Evolutionary conservation across 108 stramenopile genomes (phyloP).

Genomic region (Fragilaria radians): DNA sequence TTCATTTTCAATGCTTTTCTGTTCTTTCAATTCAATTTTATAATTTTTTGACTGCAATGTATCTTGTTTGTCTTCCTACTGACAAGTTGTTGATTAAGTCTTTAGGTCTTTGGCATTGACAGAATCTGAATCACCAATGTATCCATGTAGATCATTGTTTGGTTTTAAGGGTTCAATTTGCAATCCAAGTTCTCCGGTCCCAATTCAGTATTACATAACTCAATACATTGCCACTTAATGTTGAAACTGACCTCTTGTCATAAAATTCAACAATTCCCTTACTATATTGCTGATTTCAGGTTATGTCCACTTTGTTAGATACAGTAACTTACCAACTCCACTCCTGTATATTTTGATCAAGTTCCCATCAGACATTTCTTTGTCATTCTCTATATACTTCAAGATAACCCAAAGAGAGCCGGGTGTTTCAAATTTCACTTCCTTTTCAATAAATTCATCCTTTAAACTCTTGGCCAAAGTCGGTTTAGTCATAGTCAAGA

Average conservation of each 20-base stretch:
- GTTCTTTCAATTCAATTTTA: slow-evolving; percentile 27
- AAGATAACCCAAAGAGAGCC: slow-evolving; percentile 2
- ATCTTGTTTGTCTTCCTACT: slow-evolving; percentile 26
- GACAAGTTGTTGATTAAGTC: slow-evolving; percentile 32
- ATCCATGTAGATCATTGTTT: not conserved
- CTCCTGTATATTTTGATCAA: not conserved
- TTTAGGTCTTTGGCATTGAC: not conserved
- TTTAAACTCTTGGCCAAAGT: slow-evolving; percentile 27
- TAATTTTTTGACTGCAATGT: slow-evolving; percentile 19
- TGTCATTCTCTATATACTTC: not conserved
- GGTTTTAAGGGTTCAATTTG: slow-evolving; percentile 13
- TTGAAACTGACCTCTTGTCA: no score
- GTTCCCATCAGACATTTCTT: not conserved
- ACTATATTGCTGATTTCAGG: no score
- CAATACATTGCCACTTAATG: slow-evolving; percentile 5
- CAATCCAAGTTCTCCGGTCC: slow-evolving; percentile 10
- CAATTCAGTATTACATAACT: slow-evolving; percentile 14
- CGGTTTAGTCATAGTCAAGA: slow-evolving; percentile 29
- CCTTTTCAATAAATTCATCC: slow-evolving; percentile 14
- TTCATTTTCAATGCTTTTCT: slow-evolving; percentile 6
- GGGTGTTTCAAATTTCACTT: not conserved
- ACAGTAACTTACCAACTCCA: slow-evolving; percentile 9
- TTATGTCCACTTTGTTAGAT: slow-evolving; percentile 3
- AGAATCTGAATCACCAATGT: not conserved
- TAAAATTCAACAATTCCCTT: no score